Percentiles rank a stretch among this genome's conserved stretches.
Conservation (phyloP, 139 green algal species). For the Chlorella vulgaris region DNA sequence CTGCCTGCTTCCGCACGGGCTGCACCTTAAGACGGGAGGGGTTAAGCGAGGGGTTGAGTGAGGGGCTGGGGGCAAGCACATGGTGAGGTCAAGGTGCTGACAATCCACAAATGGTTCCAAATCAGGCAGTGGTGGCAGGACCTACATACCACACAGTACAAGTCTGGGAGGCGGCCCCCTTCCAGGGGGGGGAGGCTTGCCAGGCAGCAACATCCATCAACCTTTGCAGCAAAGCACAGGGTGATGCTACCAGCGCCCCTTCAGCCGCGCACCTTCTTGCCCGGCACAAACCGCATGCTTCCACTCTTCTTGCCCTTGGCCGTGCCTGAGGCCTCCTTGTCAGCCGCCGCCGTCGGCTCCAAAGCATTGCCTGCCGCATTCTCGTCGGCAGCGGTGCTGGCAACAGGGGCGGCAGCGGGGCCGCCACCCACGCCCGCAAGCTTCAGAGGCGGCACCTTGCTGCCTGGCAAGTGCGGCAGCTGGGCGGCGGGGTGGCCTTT, state of each 20-base stretch:
- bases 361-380: neutral
- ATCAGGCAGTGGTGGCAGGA: no score
- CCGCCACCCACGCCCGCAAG: neutral
- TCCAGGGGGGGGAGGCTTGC: no score
- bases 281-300: slow-evolving; percentile 19
- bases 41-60: no score
- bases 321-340: no score
- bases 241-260: no score
- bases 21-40: no score
- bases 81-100: no score
- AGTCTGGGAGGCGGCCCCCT: no score
- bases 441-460: slow-evolving; percentile 32
- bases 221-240: no score
- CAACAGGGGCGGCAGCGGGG: neutral
- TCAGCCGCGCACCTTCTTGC: slow-evolving; percentile 21
- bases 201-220: neutral
- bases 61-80: no score
- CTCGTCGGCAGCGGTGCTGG: neutral
- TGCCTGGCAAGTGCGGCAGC: slow-evolving; percentile 12
- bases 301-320: slow-evolving; percentile 16
- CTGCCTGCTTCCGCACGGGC: slow-evolving; percentile 13
- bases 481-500: slow-evolving; percentile 1
- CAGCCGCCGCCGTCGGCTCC: neutral
- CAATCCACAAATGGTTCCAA: no score
- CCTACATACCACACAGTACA: no score